phyloP scores from a whole-genome alignment of 2,329 filamentous ascomycete species.

The Aspergillus uvarum region DNA sequence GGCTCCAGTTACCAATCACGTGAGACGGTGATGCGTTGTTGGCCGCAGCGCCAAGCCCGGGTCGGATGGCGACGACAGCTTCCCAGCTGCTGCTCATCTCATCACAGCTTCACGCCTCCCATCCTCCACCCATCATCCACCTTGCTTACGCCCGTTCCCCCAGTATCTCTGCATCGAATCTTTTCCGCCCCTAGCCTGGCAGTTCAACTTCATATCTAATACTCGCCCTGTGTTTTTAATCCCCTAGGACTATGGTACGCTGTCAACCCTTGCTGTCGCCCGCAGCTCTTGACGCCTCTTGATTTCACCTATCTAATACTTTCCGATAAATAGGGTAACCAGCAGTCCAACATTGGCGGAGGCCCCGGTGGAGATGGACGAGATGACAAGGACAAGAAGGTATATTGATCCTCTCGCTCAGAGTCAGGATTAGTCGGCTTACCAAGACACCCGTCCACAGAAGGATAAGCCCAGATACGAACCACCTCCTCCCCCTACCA shows the following conservation, averaged over 20 bases:
- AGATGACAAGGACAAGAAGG: constrained; percentile 93
- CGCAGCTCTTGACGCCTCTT: constrained; percentile 6
- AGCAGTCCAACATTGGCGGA: constrained; percentile 78
- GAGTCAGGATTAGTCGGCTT: neutral
- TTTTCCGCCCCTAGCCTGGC: neutral
- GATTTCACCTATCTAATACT: constrained; percentile 23
- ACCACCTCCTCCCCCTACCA: constrained; percentile 93
- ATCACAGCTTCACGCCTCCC: constrained; percentile 16
- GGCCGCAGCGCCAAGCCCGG: constrained; percentile 17
- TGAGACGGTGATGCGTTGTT: constrained; percentile 12
- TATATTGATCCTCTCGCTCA: constrained; percentile 31
- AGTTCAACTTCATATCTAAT: too few relatives aligned
- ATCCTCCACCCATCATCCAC: constrained; percentile 18
- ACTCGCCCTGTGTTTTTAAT: constrained; percentile 10
- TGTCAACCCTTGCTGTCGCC: constrained; percentile 11
- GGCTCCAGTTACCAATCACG: constrained; percentile 8
- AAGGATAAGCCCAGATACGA: constrained; percentile 99
- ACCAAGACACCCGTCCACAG: constrained; percentile 49
- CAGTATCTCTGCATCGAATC: constrained; percentile 16
- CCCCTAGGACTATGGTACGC: constrained; percentile 36
- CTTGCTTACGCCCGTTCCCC: constrained; percentile 1
- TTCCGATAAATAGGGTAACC: constrained; percentile 45
- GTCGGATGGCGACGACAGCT: constrained; percentile 21
- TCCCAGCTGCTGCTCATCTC: constrained; percentile 18
- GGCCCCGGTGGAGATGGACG: constrained; percentile 71